phyloP scores from a whole-genome alignment of 106 monocot species.

The Narthecium ossifragum region DNA sequence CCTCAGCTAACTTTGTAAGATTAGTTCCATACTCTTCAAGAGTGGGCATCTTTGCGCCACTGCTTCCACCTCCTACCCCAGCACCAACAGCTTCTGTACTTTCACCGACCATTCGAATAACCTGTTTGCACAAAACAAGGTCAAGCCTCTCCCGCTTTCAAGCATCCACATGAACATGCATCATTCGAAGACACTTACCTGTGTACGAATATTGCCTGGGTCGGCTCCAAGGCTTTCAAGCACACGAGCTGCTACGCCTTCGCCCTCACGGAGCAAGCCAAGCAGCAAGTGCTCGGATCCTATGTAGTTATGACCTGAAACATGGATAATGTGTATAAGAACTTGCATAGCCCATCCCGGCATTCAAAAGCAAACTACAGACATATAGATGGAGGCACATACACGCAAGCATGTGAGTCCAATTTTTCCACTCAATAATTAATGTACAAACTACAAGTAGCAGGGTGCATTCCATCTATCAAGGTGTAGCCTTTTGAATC shows the following conservation, averaged over 20 bases:
- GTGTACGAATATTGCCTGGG: slow-evolving; percentile 42
- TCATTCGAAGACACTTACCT: slow-evolving; percentile 11
- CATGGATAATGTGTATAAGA: not conserved
- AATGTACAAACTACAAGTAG: too few species aligned
- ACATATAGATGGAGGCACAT: too few species aligned
- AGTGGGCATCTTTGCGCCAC: slow-evolving; percentile 42
- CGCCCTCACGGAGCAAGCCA: slow-evolving; percentile 43
- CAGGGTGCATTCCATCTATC: too few species aligned
- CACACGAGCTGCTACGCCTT: slow-evolving; percentile 44
- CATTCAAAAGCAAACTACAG: too few species aligned
- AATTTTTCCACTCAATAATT: too few species aligned
- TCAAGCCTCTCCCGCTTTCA: not conserved
- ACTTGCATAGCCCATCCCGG: too few species aligned
- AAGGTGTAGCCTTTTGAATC: too few species aligned
- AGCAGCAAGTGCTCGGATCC: slow-evolving; percentile 45
- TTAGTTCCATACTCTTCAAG: slow-evolving; percentile 54
- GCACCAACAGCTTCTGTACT: slow-evolving; percentile 51
- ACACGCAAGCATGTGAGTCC: too few species aligned
- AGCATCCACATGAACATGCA: not conserved
- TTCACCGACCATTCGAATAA: slow-evolving; percentile 50
- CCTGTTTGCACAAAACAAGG: slow-evolving; percentile 11
- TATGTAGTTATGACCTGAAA: slow-evolving; percentile 43
- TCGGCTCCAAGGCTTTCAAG: slow-evolving; percentile 48
- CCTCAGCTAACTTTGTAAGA: slow-evolving; percentile 43
- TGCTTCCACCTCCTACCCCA: slow-evolving; percentile 41